Percentiles rank a stretch among this genome's conserved stretches.
phyloP scores from a whole-genome alignment of 345 rosid species.

The Xanthoceras sorbifolium region DNA sequence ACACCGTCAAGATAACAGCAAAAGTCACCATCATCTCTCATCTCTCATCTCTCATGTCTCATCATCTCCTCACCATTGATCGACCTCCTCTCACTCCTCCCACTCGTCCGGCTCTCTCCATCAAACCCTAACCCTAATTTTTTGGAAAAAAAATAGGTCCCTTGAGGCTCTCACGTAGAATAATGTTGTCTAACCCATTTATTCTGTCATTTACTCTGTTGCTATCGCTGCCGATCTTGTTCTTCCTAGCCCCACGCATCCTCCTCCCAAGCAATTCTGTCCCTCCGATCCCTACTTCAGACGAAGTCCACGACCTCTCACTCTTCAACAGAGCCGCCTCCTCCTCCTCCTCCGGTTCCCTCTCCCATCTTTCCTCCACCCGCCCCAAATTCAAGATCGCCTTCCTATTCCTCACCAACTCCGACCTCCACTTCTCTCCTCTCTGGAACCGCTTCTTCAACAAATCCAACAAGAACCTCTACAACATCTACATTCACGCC shows the following conservation, averaged over 20 bases:
- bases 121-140: constrained; percentile 4
- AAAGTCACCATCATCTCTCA: no score
- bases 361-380: constrained; percentile 63
- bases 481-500: constrained; percentile 86
- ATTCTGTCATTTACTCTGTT: constrained; percentile 52
- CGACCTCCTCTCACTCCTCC: background rate
- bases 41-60: background rate
- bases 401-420: constrained; percentile 87
- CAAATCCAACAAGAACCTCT: constrained; percentile 36
- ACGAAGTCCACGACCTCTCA: constrained; percentile 71
- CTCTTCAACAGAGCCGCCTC: constrained; percentile 65
- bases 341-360: constrained; percentile 47
- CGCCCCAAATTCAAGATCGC: constrained; percentile 70
- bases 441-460: constrained; percentile 77
- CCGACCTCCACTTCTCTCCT: constrained; percentile 83
- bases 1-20: no score
- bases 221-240: constrained; percentile 48
- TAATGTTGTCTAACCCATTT: constrained; percentile 59
- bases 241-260: constrained; percentile 50
- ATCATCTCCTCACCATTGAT: background rate
- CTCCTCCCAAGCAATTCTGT: constrained; percentile 36
- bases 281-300: constrained; percentile 63
- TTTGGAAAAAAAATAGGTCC: background rate
- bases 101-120: background rate
- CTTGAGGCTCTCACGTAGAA: background rate